Evolutionary conservation across 2,329 filamentous ascomycete species (phyloP).

Genomic region (Aspergillus costaricaensis): DNA sequence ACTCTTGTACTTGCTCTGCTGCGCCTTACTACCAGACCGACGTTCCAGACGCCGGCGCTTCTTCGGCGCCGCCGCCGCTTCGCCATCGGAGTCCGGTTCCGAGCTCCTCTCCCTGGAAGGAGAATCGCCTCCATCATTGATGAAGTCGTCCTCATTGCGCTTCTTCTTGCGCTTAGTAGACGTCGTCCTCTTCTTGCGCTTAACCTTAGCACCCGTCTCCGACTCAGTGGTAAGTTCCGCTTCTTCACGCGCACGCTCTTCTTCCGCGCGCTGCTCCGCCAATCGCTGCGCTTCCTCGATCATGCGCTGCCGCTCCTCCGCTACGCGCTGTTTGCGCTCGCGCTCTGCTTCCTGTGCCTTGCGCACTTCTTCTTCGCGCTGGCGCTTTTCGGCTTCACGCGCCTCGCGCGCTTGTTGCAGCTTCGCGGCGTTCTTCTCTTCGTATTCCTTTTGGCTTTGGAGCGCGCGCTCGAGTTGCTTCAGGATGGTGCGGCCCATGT

Average conservation of each 20-base stretch:
- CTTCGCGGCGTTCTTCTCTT: slow-evolving; percentile 88
- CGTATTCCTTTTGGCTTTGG: slow-evolving; percentile 83
- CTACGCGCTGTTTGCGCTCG: slow-evolving; percentile 76
- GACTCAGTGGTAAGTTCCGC: slow-evolving; percentile 80
- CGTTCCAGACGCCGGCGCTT: slow-evolving; percentile 64
- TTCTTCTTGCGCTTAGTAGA: slow-evolving; percentile 64
- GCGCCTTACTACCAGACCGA: slow-evolving; percentile 46
- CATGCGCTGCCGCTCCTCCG: slow-evolving; percentile 82
- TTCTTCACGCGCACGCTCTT: slow-evolving; percentile 67
- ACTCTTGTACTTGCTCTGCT: slow-evolving; percentile 74
- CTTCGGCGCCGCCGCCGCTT: slow-evolving; percentile 47
- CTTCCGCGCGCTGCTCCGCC: slow-evolving; percentile 70
- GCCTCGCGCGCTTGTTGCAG: slow-evolving; percentile 76
- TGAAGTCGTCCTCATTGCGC: slow-evolving; percentile 36
- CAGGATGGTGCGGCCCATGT: slow-evolving; percentile 94
- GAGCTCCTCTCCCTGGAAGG: slow-evolving; percentile 30
- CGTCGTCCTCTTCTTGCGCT: slow-evolving; percentile 65
- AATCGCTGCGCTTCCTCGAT: slow-evolving; percentile 72
- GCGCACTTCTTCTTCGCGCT: slow-evolving; percentile 74
- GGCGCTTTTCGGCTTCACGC: slow-evolving; percentile 76
- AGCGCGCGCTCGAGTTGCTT: slow-evolving; percentile 86
- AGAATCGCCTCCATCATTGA: slow-evolving; percentile 31
- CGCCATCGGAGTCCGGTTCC: slow-evolving; percentile 38
- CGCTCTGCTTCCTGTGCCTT: slow-evolving; percentile 68
- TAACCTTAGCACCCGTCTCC: slow-evolving; percentile 79